phyloP scores from a whole-genome alignment of 2,329 filamentous ascomycete genomes.

The Cladosporium halotolerans region DNA sequence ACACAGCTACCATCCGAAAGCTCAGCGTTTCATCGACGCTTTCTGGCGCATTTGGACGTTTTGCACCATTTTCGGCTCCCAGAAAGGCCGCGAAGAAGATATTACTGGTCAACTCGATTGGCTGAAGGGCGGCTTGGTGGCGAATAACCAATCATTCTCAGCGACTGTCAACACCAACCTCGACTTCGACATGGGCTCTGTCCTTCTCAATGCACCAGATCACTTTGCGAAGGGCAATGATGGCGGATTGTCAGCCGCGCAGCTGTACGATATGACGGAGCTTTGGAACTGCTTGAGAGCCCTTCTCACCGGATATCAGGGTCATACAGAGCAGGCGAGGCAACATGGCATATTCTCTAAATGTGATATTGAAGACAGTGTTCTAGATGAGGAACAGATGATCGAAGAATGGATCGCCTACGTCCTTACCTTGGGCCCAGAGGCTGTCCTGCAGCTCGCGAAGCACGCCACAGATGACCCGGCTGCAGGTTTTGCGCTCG shows the following conservation, averaged over 20 bases:
- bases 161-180: conserved; percentile 43
- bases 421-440: conserved; percentile 53
- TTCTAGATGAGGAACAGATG: conserved; percentile 48
- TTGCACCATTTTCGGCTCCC: conserved; percentile 56
- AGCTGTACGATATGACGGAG: conserved; percentile 60
- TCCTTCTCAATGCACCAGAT: conserved; percentile 50
- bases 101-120: conserved; percentile 56
- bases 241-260: conserved; percentile 47
- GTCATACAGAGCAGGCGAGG: conserved; percentile 49
- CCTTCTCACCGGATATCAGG: conserved; percentile 51
- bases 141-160: conserved; percentile 41
- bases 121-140: conserved; percentile 52
- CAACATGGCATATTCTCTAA: conserved; percentile 50
- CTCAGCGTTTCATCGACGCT: conserved; percentile 53
- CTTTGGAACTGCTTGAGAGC: conserved; percentile 57
- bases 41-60: conserved; percentile 63
- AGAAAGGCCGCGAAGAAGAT: conserved; percentile 53
- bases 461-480: conserved; percentile 32
- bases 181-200: conserved; percentile 45
- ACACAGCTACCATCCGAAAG: conserved; percentile 37
- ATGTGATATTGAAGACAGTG: conserved; percentile 40
- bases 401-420: conserved; percentile 59
- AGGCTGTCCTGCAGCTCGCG: conserved; percentile 49
- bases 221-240: conserved; percentile 54
- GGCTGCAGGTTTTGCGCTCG: conserved; percentile 46